Conservation (phyloP, 2,329 filamentous ascomycete genomes). For the Penicillium sp. region DNA sequence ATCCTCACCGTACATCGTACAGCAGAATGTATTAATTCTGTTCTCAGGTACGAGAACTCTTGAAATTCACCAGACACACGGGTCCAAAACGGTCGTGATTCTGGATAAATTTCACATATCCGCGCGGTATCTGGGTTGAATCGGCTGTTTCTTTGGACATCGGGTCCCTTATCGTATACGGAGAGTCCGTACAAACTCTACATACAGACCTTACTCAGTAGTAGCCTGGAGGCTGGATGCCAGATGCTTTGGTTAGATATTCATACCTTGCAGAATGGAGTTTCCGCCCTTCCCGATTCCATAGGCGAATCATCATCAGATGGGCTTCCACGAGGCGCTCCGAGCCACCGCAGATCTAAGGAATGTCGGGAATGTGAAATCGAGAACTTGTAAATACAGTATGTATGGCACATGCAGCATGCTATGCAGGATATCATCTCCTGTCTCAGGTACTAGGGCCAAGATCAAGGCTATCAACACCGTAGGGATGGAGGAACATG, state of each 20-base stretch:
- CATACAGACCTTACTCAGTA: too few species aligned
- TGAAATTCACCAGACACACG: conserved; percentile 27
- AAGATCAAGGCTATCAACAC: neutral
- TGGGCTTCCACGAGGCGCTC: conserved; percentile 9
- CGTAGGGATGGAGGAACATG: conserved; percentile 1
- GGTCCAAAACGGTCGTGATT: conserved; percentile 20
- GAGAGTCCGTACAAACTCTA: too few species aligned
- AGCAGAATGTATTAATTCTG: conserved; percentile 20
- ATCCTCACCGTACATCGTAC: conserved; percentile 19
- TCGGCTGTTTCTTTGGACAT: conserved; percentile 23
- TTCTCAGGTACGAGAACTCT: conserved; percentile 16
- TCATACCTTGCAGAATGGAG: conserved; percentile 3
- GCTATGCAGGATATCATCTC: neutral
- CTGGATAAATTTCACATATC: conserved; percentile 23
- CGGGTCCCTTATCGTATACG: neutral
- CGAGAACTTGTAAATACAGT: neutral
- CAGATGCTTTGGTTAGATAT: neutral
- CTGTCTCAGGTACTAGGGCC: neutral
- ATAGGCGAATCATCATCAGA: conserved; percentile 5
- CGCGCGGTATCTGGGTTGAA: conserved; percentile 10
- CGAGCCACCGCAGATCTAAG: conserved; percentile 7
- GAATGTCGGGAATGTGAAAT: conserved; percentile 3
- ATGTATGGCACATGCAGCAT: neutral
- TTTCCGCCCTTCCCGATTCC: neutral
- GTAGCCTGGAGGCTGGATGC: too few species aligned